Conservation (phyloP, 2,329 filamentous ascomycete species). For the Pseudogymnoascus destructans region DNA sequence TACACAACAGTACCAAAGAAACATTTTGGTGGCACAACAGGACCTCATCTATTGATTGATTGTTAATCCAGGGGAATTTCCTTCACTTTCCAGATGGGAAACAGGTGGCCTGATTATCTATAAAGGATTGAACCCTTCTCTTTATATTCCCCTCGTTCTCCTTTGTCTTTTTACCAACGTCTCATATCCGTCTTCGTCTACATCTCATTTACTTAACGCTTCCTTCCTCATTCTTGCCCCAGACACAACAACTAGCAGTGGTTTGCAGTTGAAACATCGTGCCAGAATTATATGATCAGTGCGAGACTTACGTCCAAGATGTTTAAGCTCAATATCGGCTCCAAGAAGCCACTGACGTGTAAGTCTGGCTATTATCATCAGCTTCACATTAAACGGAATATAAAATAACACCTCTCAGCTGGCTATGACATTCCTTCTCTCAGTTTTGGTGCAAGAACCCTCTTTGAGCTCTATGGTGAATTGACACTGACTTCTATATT, state of each 20-base stretch:
- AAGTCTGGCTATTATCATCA: background rate
- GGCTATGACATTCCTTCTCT: slow-evolving; percentile 48
- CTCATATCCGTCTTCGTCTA: background rate
- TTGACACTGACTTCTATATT: background rate
- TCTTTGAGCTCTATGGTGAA: too few relatives aligned
- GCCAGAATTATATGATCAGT: background rate
- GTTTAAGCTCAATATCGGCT: background rate
- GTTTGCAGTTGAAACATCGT: background rate
- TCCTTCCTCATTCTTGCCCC: background rate
- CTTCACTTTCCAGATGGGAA: background rate
- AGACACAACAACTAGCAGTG: background rate
- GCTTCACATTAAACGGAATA: background rate
- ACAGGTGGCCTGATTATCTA: background rate
- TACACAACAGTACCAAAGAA: background rate
- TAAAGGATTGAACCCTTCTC: background rate
- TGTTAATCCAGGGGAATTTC: background rate
- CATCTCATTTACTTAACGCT: background rate
- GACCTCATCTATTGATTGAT: background rate
- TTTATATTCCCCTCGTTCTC: background rate
- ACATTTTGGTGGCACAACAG: background rate
- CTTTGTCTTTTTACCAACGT: background rate
- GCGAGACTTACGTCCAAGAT: background rate
- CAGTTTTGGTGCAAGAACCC: slow-evolving; percentile 40
- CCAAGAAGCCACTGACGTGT: background rate
- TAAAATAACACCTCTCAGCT: slow-evolving; percentile 19